Evolutionary conservation across 2,329 filamentous ascomycete genomes (phyloP), one percentile per base, ranked within the genome.

Genomic region (Lizonia empirigonia): DNA sequence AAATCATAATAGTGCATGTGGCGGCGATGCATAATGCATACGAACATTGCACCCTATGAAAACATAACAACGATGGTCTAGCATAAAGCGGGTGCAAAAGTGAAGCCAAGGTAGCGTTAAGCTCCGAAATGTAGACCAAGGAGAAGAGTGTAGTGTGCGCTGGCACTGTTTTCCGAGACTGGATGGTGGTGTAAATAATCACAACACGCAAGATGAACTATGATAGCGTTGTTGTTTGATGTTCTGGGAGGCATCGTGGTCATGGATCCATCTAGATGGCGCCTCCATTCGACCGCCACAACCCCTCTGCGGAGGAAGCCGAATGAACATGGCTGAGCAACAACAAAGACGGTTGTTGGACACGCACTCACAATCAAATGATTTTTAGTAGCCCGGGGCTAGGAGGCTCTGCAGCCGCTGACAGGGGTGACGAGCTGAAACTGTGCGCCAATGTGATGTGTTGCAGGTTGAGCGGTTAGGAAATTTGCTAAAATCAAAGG

Each of bases 351-450:
- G 16, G 8, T 18, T 32, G 15, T 26, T 27, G 19, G n/a, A n/a
- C n/a, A 29, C n/a, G 35, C 29, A 27, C 6, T 19, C 4, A 7
- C 32, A 38, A 19, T 52, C 49, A 47, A 44, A 52, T 52, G 16
- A 27, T 18, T 12, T 29, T 42, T 42, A 33, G 23, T 45, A 44
- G 49, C 37, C 33, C 29, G 33, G 29, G 27, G 16, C 51, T 50
- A 54, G 54, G 52, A 56, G 24, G 7, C 51, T 35, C 41, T 45
- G 56, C 45, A 58, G 46, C 20, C 44, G 37, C 27, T 34, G 39
- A 58, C 56, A 58, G 30, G 56, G 58, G 56, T 32, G n/a, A 36
- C 27, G 39, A 62, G 60, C 60, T 63, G 60, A 58, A 53, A 56
- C 40, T 33, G 19, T 32, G 23, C 37, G 27, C 23, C 6, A 9